Percentiles rank a stretch among this genome's conserved stretches.
These are phyloP conservation scores for Botrytis byssoidea DNA, from an alignment of 2,329 filamentous ascomycete species.

Conservation along the genomic window DNA sequence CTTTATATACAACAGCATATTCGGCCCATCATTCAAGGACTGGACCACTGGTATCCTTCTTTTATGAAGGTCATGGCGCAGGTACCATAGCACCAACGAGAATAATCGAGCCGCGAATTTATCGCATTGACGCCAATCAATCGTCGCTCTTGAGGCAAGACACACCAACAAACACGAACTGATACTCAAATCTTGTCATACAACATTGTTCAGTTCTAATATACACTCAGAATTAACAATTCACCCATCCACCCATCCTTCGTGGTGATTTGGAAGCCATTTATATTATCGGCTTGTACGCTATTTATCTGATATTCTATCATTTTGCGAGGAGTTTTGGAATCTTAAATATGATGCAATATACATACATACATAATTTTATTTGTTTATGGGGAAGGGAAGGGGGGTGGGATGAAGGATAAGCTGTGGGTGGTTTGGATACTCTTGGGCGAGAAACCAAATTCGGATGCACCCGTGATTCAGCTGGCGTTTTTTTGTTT, in stretches of 20 bases:
- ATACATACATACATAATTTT: conserved; percentile 20
- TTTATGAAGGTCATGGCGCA: neutral
- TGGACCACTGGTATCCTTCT: neutral
- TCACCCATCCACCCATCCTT: neutral
- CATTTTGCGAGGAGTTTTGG: conserved; percentile 5
- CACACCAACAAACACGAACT: neutral
- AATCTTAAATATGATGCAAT: neutral
- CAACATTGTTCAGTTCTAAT: conserved; percentile 5
- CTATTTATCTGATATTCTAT: conserved; percentile 1
- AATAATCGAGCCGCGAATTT: neutral
- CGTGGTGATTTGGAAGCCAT: neutral
- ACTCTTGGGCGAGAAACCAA: neutral
- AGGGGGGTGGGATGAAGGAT: neutral
- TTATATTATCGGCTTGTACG: conserved; percentile 9
- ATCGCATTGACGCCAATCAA: neutral
- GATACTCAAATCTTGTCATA: neutral
- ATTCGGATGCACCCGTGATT: neutral
- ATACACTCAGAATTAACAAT: neutral
- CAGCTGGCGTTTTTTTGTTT: conserved; percentile 18
- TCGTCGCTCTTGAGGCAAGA: neutral
- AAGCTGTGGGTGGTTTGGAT: conserved; percentile 7
- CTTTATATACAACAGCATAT: neutral
- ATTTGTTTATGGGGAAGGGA: conserved; percentile 14
- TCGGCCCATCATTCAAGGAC: neutral
- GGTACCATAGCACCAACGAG: neutral